Percentiles rank a stretch among this genome's conserved stretches.
phyloP scores from a whole-genome alignment of 2,329 filamentous ascomycete genomes.

The Fusarium metavorans region DNA sequence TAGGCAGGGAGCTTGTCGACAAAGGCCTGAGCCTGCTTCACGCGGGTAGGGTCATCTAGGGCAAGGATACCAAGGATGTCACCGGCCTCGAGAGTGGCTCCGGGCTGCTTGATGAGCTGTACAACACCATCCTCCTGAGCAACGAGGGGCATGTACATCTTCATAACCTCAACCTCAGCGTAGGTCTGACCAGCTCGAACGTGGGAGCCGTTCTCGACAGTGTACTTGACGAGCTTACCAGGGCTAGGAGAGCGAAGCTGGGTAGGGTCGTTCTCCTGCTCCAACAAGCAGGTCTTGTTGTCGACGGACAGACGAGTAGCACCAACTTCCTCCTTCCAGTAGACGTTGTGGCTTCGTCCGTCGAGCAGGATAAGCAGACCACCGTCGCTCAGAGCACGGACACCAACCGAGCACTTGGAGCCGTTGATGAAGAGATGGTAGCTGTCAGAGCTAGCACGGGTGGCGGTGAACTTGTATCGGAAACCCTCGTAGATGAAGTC shows the following conservation, averaged over 20 bases:
- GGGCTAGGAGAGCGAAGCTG: slow-evolving; percentile 95
- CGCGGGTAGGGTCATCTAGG: slow-evolving; percentile 92
- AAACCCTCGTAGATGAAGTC: slow-evolving; percentile 99
- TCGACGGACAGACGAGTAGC: slow-evolving; percentile 96
- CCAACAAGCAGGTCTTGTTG: slow-evolving; percentile 96
- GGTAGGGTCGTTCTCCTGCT: slow-evolving; percentile 99
- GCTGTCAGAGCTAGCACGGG: slow-evolving; percentile 89
- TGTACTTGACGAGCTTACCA: slow-evolving; percentile 98
- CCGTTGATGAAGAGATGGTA: slow-evolving; percentile 99
- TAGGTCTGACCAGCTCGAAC: slow-evolving; percentile 92
- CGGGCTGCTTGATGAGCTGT: slow-evolving; percentile 98
- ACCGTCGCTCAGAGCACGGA: slow-evolving; percentile 92
- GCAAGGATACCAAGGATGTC: slow-evolving; percentile 98
- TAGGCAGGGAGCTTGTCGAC: slow-evolving; percentile 89
- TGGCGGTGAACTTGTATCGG: slow-evolving; percentile 98
- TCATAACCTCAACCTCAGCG: slow-evolving; percentile 99
- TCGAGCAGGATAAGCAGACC: slow-evolving; percentile 91
- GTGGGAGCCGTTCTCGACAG: slow-evolving; percentile 94
- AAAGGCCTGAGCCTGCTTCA: slow-evolving; percentile 97
- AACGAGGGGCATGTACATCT: slow-evolving; percentile 99
- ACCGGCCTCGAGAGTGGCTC: slow-evolving; percentile 95
- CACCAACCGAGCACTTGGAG: slow-evolving; percentile 93
- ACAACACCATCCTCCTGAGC: slow-evolving; percentile 96
- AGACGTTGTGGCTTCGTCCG: slow-evolving; percentile 96
- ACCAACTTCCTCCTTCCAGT: slow-evolving; percentile 99